Percentiles rank a stretch among this genome's conserved stretches.
phyloP scores from a whole-genome alignment of 768 basidiomycete genomes.

The Strobilomyces echinocephalus region DNA sequence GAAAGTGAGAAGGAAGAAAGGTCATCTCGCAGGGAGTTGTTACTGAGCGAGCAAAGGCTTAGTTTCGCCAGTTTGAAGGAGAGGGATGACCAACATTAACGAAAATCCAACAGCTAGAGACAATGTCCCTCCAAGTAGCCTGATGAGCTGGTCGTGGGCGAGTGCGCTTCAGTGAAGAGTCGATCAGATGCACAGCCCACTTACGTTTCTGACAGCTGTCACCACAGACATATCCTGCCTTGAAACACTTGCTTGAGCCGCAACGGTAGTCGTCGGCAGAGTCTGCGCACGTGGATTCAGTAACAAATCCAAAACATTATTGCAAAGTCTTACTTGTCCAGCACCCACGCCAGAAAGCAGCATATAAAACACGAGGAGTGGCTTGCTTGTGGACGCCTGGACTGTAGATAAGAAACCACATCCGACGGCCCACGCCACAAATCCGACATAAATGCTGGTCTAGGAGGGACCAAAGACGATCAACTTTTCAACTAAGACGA shows the following conservation, averaged over 20 bases:
- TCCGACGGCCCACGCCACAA: constrained; percentile 63
- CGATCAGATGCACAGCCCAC: constrained; percentile 9
- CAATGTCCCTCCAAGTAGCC: constrained; percentile 66
- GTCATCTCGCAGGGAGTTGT: constrained; percentile 44
- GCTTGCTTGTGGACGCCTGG: constrained; percentile 42
- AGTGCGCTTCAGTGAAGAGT: background rate
- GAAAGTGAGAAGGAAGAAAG: constrained; percentile 39
- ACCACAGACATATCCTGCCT: constrained; percentile 74
- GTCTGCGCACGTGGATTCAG: constrained; percentile 33
- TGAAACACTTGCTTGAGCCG: constrained; percentile 67
- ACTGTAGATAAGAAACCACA: constrained; percentile 69
- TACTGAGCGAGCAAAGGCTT: constrained; percentile 20
- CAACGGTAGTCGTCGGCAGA: constrained; percentile 61
- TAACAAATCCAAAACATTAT: background rate
- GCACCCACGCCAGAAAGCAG: constrained; percentile 56
- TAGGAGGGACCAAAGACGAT: background rate
- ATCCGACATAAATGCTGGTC: constrained; percentile 49
- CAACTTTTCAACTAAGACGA: background rate
- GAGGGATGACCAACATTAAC: constrained; percentile 39
- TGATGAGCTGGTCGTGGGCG: constrained; percentile 46
- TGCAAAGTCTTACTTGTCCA: constrained; percentile 42
- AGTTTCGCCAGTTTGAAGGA: constrained; percentile 5
- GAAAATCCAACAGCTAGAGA: constrained; percentile 59
- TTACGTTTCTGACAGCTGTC: constrained; percentile 60
- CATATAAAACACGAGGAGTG: constrained; percentile 55